Base-by-base conservation (phyloP, 192 early-diverging fungal genomes). In the Umbelopsis ramanniana region DNA sequence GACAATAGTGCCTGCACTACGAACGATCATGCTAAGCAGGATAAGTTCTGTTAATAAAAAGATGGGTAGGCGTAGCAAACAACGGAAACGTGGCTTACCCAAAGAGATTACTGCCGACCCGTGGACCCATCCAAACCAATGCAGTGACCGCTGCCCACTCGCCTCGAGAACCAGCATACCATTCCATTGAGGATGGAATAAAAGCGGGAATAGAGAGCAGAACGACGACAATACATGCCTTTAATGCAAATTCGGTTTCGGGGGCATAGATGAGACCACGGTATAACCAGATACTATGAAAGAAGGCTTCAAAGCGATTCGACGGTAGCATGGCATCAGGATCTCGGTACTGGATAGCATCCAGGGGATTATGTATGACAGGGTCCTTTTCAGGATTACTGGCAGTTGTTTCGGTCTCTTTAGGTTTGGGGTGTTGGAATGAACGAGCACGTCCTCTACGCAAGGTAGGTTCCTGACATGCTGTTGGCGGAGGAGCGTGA, bases 81-180 rank as follows among this genome's bases (percentile, higher is more conserved):
- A 52, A 12, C 8, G 38, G 6, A 12, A 43, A 4, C 40, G 40
- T 43, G 6, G 11, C 47, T 60, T 54, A 80, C 75, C 75, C 77
- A 70, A 81, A 77, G 19, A 78, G 54, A 14, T 63, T 74, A 9
- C 80, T 78, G 3, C 80, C 80, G 21, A 75, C 70, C 12, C 73
- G 72, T 10, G 80, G 80, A 26, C 76, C 70, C 68, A 81, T 78
- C 67, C 77, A 78, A 40, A 78, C 66, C 19, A 81, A 47, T 0
- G 76, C 80, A 14, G 73, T 77, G 6, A 81, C 60, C 8, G 69
- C 67, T 10, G 80, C 73, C 80, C 80, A 81, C 67, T 81, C 73
- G 6, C 80, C 80, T 29, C 66, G 46, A 46, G 66, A 66, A 48
- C 21, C 48, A 8, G 52, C 66, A 54, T 78, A 81, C 76, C 73